A percentile compares a stretch with the other conserved stretches of the same genome.
Evolutionary conservation across 441 rosid species (phyloP).

Genomic region (Gossypium gossypioides): DNA sequence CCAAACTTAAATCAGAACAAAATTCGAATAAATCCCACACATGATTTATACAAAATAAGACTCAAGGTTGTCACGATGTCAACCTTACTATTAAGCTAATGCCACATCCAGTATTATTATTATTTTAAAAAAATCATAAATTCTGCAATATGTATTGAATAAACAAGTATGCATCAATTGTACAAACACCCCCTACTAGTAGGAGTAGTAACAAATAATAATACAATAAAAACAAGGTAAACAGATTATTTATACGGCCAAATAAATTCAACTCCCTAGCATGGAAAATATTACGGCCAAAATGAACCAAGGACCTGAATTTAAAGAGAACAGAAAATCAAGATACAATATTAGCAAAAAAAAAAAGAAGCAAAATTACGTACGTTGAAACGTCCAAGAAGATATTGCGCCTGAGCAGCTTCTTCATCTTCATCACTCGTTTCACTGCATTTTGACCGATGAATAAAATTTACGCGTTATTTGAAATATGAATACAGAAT

Average conservation of each 20-base stretch:
- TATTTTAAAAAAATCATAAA: too few relatives aligned
- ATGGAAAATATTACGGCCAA: background rate
- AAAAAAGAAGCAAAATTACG: background rate
- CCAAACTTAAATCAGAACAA: too few relatives aligned
- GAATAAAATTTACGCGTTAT: background rate
- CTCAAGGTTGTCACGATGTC: too few relatives aligned
- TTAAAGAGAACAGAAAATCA: background rate
- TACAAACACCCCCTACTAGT: background rate
- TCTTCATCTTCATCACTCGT: conserved; percentile 26
- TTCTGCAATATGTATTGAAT: too few relatives aligned
- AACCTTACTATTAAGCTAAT: too few relatives aligned
- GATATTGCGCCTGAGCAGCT: conserved; percentile 30
- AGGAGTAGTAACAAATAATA: background rate
- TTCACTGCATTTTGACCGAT: conserved; percentile 35
- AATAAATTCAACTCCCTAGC: background rate
- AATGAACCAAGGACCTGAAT: background rate
- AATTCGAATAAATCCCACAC: too few relatives aligned
- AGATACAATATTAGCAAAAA: background rate
- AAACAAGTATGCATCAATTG: background rate
- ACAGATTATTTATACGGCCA: background rate
- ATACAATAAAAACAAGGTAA: background rate
- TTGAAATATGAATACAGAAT: background rate
- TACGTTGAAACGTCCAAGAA: conserved; percentile 42
- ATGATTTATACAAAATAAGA: too few relatives aligned
- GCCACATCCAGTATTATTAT: too few relatives aligned